Conservation (phyloP, 2,329 filamentous ascomycete species). For the Didymella sp. region DNA sequence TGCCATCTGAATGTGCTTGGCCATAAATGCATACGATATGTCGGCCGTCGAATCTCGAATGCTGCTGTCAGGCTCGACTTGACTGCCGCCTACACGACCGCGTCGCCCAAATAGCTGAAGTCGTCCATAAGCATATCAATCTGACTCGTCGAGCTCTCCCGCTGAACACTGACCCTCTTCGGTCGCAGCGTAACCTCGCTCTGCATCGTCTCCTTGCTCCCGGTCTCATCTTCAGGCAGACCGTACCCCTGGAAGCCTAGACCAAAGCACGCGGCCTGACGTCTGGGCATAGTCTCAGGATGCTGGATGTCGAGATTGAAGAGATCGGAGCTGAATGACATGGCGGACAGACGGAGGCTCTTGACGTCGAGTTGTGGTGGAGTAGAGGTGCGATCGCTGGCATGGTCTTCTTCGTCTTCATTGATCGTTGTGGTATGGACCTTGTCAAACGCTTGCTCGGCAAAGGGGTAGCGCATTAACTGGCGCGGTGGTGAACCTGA, state of each 20-base stretch:
- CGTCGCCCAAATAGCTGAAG: constrained; percentile 44
- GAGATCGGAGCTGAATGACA: constrained; percentile 37
- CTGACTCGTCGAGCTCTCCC: constrained; percentile 34
- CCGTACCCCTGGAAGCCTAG: constrained; percentile 45
- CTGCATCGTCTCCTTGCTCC: constrained; percentile 37
- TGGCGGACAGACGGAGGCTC: constrained; percentile 33
- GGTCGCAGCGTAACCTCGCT: constrained; percentile 24
- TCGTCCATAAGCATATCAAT: constrained; percentile 40
- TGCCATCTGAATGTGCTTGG: background rate
- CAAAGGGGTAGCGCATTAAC: constrained; percentile 30
- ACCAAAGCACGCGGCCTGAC: constrained; percentile 44
- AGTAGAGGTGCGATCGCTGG: constrained; percentile 21
- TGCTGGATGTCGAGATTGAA: constrained; percentile 38
- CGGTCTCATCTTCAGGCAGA: constrained; percentile 38
- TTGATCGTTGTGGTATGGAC: constrained; percentile 16
- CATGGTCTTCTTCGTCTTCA: constrained; percentile 8
- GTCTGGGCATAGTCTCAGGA: constrained; percentile 31
- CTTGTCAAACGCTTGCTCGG: constrained; percentile 21
- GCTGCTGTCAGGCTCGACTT: background rate
- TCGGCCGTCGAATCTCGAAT: constrained; percentile 1
- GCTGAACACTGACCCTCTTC: constrained; percentile 25
- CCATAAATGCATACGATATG: background rate
- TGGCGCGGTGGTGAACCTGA: constrained; percentile 30
- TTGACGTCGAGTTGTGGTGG: constrained; percentile 36
- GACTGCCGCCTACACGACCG: constrained; percentile 29